Conservation (phyloP, 768 basidiomycete genomes). For the Lyophyllum atratum region DNA sequence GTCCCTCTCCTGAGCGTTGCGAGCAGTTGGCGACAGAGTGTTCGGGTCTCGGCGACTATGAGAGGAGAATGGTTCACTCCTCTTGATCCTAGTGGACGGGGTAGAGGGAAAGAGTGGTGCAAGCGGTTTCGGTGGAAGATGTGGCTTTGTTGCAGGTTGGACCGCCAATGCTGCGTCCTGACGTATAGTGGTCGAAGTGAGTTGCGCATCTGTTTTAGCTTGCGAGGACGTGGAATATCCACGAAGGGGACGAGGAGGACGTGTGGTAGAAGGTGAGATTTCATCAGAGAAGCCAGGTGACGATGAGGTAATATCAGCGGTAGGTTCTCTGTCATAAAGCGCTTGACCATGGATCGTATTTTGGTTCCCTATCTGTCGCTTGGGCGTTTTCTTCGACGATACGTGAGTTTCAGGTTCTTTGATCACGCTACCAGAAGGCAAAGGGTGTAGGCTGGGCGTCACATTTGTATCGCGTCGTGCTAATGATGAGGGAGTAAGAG, state of each 20-base stretch:
- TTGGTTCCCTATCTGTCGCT: not conserved
- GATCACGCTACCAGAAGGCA: not conserved
- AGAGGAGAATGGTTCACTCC: too few species aligned
- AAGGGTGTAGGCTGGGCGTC: constrained; percentile 4
- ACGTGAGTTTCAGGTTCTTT: not conserved
- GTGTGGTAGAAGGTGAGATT: constrained; percentile 4
- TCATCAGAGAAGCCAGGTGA: constrained; percentile 15
- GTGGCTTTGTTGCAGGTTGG: not conserved
- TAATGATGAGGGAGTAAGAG: constrained; percentile 1
- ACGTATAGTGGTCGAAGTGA: not conserved
- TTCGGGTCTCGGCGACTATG: too few species aligned
- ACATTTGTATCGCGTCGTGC: not conserved
- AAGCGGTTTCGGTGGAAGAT: not conserved
- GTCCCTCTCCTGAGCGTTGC: not conserved
- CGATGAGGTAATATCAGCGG: constrained; percentile 11
- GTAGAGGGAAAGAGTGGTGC: not conserved
- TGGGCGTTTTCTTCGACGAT: not conserved
- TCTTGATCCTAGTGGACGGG: not conserved
- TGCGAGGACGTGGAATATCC: constrained; percentile 6
- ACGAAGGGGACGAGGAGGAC: constrained; percentile 19
- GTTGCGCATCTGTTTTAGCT: not conserved
- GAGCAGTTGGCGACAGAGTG: too few species aligned
- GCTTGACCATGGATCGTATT: too few species aligned
- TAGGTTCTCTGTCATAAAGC: not conserved
- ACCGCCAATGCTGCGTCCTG: not conserved